phyloP scores from a whole-genome alignment of 306 rosid species.

The Arachis hypogaea region DNA sequence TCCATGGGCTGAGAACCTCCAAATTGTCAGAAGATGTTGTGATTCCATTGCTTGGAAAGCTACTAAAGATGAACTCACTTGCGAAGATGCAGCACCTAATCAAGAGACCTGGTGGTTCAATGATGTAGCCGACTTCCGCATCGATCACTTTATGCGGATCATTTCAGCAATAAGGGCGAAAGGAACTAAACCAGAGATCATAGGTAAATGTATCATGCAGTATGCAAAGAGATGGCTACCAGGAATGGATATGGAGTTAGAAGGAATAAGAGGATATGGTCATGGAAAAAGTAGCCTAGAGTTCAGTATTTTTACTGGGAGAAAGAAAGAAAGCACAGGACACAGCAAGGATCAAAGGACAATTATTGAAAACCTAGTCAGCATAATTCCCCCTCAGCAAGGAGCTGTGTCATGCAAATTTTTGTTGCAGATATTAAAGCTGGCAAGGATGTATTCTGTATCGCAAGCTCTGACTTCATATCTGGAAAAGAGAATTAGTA shows the following conservation, averaged over 20 bases:
- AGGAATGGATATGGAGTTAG: slow-evolving; percentile 68
- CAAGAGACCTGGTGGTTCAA: slow-evolving; percentile 76
- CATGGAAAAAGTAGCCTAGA: slow-evolving; percentile 64
- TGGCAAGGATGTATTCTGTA: slow-evolving; percentile 82
- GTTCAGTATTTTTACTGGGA: slow-evolving; percentile 59
- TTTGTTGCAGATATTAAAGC: slow-evolving; percentile 72
- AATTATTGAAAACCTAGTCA: slow-evolving; percentile 75
- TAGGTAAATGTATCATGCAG: slow-evolving; percentile 76
- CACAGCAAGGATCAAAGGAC: slow-evolving; percentile 71
- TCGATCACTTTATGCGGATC: slow-evolving; percentile 73
- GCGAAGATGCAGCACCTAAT: slow-evolving; percentile 39
- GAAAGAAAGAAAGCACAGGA: slow-evolving; percentile 51
- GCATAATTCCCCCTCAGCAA: slow-evolving; percentile 77
- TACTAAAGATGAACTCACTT: slow-evolving; percentile 52
- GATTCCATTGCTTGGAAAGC: slow-evolving; percentile 92
- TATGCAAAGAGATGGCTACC: slow-evolving; percentile 81
- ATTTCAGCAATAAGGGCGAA: slow-evolving; percentile 70
- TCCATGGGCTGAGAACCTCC: slow-evolving; percentile 96
- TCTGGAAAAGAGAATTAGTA: slow-evolving; percentile 83
- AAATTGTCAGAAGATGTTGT: slow-evolving; percentile 91
- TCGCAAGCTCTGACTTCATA: slow-evolving; percentile 85
- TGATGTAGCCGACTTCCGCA: slow-evolving; percentile 56
- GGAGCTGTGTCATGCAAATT: slow-evolving; percentile 87
- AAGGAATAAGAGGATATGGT: slow-evolving; percentile 74
- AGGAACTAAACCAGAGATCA: slow-evolving; percentile 62